These are phyloP conservation scores for Neurospora tetrasperma DNA, from an alignment of 495 filamentous ascomycete genomes.

Conservation along the genomic window DNA sequence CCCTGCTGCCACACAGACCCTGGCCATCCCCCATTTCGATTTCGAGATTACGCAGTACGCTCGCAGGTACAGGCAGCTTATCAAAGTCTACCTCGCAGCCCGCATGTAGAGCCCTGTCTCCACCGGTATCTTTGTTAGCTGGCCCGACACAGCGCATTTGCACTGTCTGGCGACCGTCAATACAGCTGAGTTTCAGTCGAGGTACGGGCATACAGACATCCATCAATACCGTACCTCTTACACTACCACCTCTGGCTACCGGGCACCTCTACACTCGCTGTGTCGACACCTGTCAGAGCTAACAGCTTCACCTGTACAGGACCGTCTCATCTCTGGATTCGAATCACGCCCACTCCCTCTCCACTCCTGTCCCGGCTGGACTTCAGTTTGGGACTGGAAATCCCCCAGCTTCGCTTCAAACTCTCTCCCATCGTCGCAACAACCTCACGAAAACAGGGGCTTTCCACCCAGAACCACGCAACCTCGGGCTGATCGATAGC, in stretches of 20 bases:
- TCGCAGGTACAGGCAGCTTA: background rate
- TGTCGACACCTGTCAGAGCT: background rate
- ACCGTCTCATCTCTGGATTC: background rate
- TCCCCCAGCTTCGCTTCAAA: background rate
- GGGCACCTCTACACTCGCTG: background rate
- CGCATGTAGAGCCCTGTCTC: background rate
- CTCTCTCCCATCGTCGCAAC: conserved; percentile 4
- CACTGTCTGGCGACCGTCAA: background rate
- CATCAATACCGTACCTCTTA: background rate
- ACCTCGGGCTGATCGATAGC: conserved; percentile 8
- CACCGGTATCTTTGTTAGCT: background rate
- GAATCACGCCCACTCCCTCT: background rate
- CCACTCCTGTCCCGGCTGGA: background rate
- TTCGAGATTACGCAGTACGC: background rate
- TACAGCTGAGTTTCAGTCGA: background rate
- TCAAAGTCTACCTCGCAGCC: background rate
- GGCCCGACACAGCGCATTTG: background rate
- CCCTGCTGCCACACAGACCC: background rate
- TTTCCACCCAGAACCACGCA: conserved; percentile 4
- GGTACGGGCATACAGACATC: conserved; percentile 2
- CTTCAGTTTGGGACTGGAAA: conserved; percentile 2
- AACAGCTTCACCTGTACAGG: background rate
- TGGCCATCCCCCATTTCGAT: background rate
- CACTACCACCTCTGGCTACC: background rate
- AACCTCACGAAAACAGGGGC: background rate